phyloP scores from a whole-genome alignment of 2,329 filamentous ascomycete species.

The Trichophaea hybrida region DNA sequence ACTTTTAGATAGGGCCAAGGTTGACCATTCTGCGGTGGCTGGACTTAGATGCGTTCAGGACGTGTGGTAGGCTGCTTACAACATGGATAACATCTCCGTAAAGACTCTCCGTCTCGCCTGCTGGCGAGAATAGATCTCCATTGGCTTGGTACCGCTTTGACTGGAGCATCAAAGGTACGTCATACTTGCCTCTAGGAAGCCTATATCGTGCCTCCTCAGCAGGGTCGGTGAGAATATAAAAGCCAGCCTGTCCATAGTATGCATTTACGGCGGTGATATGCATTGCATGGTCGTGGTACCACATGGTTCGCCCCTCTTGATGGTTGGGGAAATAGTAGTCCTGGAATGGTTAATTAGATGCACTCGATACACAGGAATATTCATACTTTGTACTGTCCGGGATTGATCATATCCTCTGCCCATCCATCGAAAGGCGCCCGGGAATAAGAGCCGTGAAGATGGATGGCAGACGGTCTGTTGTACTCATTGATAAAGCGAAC shows the following conservation, averaged over 20 bases:
- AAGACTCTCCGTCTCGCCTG: constrained; percentile 36
- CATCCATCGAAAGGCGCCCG: constrained; percentile 21
- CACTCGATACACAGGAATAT: constrained; percentile 33
- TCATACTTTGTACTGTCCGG: constrained; percentile 38
- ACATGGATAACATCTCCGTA: constrained; percentile 46
- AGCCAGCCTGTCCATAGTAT: constrained; percentile 43
- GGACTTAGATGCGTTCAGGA: not conserved
- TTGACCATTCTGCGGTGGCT: constrained; percentile 35
- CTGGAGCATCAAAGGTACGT: constrained; percentile 39
- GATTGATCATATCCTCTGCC: constrained; percentile 35
- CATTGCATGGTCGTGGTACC: constrained; percentile 42
- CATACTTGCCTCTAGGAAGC: constrained; percentile 40
- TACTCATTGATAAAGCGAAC: constrained; percentile 40
- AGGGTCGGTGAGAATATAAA: constrained; percentile 41
- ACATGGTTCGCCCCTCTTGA: constrained; percentile 41
- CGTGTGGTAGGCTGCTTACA: not conserved
- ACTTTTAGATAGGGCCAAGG: constrained; percentile 47
- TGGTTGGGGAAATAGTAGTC: constrained; percentile 48
- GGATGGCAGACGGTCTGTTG: constrained; percentile 35
- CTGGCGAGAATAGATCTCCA: constrained; percentile 38
- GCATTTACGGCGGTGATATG: constrained; percentile 40
- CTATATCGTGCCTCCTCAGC: constrained; percentile 36
- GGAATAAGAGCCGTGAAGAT: constrained; percentile 43
- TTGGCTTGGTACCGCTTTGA: constrained; percentile 41
- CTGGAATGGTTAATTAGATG: constrained; percentile 38